These are phyloP conservation scores for Trichaptum fuscoviolaceum DNA, from an alignment of 768 basidiomycete genomes.

Conservation along the genomic window DNA sequence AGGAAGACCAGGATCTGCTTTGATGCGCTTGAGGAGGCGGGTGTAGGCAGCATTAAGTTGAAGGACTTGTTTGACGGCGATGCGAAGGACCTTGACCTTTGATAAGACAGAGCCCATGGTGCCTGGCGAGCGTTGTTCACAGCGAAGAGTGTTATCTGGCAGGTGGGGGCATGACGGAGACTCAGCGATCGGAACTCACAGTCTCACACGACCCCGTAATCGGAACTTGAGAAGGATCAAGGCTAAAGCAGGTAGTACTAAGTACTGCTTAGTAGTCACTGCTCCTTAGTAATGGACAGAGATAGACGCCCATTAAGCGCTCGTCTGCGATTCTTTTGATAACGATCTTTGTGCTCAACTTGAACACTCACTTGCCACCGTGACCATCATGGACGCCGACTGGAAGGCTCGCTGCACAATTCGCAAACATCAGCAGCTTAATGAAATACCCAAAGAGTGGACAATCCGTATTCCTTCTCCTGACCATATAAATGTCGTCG, in stretches of 20 bases:
- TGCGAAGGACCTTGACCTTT: neutral
- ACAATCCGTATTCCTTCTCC: slow-evolving; percentile 41
- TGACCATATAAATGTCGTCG: slow-evolving; percentile 44
- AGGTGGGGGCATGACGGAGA: too few species aligned
- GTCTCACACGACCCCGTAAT: too few species aligned
- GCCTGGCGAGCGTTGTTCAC: neutral
- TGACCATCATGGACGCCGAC: neutral
- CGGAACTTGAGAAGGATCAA: too few species aligned
- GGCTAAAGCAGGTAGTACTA: too few species aligned
- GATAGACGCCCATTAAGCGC: neutral
- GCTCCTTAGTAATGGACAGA: too few species aligned
- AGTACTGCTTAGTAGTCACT: too few species aligned
- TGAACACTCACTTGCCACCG: too few species aligned
- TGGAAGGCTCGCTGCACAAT: slow-evolving; percentile 52
- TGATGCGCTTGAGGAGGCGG: slow-evolving; percentile 28
- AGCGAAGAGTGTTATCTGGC: neutral
- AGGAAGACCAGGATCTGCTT: slow-evolving; percentile 50
- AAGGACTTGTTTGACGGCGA: slow-evolving; percentile 1
- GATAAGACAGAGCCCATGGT: slow-evolving; percentile 1
- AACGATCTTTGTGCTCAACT: too few species aligned
- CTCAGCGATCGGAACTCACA: too few species aligned
- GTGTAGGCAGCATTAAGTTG: slow-evolving; percentile 20
- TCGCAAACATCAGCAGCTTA: slow-evolving; percentile 50
- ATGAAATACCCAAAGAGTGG: slow-evolving; percentile 64
- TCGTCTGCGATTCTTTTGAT: neutral